A percentile compares a stretch with the other conserved stretches of the same genome.
Conservation (phyloP, 176 grass and related monocot species). For the Oryza longistaminata region DNA sequence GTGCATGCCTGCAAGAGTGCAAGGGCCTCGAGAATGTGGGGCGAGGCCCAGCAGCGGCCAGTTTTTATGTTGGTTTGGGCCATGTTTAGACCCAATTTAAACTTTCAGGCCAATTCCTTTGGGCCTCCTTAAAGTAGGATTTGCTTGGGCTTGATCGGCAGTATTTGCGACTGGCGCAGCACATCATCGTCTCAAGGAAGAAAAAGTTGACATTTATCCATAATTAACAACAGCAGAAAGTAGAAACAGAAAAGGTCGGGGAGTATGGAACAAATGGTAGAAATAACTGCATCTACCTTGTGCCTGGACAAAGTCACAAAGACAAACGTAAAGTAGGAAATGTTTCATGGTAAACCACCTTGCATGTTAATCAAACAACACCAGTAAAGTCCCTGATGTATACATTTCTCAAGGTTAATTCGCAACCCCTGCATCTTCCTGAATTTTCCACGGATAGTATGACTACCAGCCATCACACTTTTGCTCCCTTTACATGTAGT, state of each 20-base stretch:
- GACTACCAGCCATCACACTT: conserved; percentile 24
- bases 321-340: neutral
- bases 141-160: neutral
- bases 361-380: neutral
- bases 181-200: too few relatives aligned
- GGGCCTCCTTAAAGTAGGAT: neutral
- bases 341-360: neutral
- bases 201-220: neutral
- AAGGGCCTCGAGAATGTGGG: too few relatives aligned
- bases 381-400: neutral
- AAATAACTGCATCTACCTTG: neutral
- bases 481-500: conserved; percentile 46
- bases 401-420: neutral
- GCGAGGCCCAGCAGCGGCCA: neutral
- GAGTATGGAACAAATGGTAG: neutral
- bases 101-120: neutral
- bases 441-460: neutral
- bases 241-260: neutral
- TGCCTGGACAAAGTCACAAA: neutral
- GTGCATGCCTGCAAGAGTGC: too few relatives aligned
- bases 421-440: neutral
- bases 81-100: neutral
- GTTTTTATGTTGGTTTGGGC: neutral
- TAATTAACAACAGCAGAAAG: neutral
- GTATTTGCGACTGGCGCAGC: neutral